These are phyloP conservation scores for Adansonia gregorii DNA, from an alignment of 441 rosid genomes.

Conservation along the genomic window DNA sequence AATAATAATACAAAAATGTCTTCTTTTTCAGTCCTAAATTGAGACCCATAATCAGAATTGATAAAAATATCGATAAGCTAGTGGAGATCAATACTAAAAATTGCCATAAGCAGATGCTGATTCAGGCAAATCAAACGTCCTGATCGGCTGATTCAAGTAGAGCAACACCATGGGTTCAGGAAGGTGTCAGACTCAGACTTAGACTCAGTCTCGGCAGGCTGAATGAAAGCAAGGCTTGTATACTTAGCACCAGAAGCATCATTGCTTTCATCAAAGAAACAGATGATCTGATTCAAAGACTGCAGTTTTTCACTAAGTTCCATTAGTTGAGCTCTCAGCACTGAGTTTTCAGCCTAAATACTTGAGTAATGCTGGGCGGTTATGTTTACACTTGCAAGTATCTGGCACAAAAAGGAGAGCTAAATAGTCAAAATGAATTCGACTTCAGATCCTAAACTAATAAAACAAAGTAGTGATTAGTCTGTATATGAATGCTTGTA, in stretches of 20 bases:
- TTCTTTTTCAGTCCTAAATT: no score
- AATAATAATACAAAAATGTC: no score
- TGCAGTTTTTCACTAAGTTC: conserved; percentile 59
- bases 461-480: neutral
- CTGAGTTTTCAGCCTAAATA: conserved; percentile 65
- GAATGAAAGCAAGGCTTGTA: conserved; percentile 25
- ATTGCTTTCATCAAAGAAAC: no score
- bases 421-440: neutral
- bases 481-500: neutral
- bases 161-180: neutral
- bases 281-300: conserved; percentile 47
- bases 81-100: no score
- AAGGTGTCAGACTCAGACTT: conserved; percentile 33
- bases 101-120: no score
- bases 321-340: conserved; percentile 53
- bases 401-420: conserved; percentile 3
- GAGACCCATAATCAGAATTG: no score
- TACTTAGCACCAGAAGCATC: no score
- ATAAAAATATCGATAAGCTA: no score
- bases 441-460: neutral
- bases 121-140: no score
- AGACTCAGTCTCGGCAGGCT: conserved; percentile 16
- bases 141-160: conserved; percentile 43
- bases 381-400: conserved; percentile 39
- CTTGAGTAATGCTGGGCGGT: conserved; percentile 30